Evolutionary conservation across 1,284 basidiomycete species (phyloP).

Genomic region (Meira nashicola): DNA sequence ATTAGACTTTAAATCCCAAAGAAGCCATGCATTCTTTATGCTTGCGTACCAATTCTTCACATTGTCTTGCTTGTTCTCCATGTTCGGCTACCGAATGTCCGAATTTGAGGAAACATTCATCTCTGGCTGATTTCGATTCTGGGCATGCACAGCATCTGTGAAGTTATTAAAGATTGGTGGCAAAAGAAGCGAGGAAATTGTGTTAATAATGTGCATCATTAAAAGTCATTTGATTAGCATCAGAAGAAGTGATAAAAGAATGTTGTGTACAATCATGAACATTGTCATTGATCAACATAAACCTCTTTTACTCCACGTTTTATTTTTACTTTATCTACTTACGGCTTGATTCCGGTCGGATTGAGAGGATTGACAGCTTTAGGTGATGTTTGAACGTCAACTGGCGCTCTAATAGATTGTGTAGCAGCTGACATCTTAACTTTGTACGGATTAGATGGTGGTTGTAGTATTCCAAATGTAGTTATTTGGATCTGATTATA

Average conservation of each 20-base stretch:
- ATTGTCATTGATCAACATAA: background rate
- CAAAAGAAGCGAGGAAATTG: background rate
- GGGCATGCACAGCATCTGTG: constrained; percentile 82
- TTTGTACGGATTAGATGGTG: no score
- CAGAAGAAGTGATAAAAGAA: no score
- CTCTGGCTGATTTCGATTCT: constrained; percentile 80
- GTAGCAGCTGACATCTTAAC: no score
- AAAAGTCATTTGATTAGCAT: background rate
- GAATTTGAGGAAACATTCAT: constrained; percentile 81
- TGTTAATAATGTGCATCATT: background rate
- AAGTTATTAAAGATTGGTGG: background rate
- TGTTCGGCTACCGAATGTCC: constrained; percentile 60
- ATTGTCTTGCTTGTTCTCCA: constrained; percentile 67
- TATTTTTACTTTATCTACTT: background rate
- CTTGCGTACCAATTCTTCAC: constrained; percentile 70
- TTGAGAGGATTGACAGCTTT: constrained; percentile 60
- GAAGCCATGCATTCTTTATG: constrained; percentile 86
- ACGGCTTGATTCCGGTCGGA: constrained; percentile 79
- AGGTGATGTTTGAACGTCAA: constrained; percentile 15
- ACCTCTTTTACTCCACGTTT: background rate
- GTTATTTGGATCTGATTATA: no score
- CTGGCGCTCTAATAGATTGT: no score
- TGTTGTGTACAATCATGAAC: no score
- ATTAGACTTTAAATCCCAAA: constrained; percentile 51
- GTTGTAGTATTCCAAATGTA: no score